Conservation (phyloP, 2,329 filamentous ascomycete species). For the Trichoderma asperellum region DNA sequence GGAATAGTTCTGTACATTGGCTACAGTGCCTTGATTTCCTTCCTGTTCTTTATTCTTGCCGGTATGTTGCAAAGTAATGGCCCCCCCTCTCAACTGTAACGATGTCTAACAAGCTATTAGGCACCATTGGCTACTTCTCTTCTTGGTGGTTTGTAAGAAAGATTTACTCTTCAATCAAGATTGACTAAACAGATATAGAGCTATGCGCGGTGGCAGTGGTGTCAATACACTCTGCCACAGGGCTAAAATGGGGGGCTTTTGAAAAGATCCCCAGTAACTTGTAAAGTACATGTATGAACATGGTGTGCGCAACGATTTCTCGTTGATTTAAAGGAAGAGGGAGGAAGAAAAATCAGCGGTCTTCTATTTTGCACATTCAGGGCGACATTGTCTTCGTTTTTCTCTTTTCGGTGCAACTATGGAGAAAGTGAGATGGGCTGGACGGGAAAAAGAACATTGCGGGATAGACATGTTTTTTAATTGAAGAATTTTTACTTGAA, state of each 20-base stretch:
- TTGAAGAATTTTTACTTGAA: neutral
- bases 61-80: constrained; percentile 62
- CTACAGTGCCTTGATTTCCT: constrained; percentile 86
- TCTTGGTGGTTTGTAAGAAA: constrained; percentile 93
- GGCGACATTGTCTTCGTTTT: neutral
- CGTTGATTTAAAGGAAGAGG: neutral
- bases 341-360: neutral
- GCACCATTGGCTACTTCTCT: constrained; percentile 92
- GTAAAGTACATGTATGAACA: constrained; percentile 42
- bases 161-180: constrained; percentile 98
- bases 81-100: neutral
- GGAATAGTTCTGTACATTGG: constrained; percentile 91
- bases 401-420: constrained; percentile 2
- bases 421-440: neutral
- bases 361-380: constrained; percentile 16
- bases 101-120: constrained; percentile 51
- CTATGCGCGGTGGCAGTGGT: neutral
- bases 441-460: constrained; percentile 17
- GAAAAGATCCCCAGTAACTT: constrained; percentile 27
- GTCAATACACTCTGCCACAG: neutral
- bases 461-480: constrained; percentile 27
- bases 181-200: constrained; percentile 64
- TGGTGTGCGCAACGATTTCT: constrained; percentile 34
- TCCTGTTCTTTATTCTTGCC: constrained; percentile 90
- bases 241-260: neutral